These are phyloP conservation scores for Penicillium freii DNA, from an alignment of 2,329 filamentous ascomycete species.

Conservation along the genomic window DNA sequence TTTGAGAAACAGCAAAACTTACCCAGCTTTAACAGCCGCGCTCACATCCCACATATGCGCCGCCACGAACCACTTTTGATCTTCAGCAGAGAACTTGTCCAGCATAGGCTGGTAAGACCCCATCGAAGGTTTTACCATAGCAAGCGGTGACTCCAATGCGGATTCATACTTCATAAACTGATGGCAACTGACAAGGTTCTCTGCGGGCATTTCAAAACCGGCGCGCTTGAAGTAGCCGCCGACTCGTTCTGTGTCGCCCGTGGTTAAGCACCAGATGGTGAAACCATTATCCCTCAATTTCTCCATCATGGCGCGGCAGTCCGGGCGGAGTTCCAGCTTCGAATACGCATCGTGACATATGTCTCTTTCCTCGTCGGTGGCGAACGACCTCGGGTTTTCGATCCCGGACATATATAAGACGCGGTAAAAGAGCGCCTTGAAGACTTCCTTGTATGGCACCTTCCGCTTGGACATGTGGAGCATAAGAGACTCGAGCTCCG, in stretches of 20 bases:
- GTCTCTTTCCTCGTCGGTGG: slow-evolving; percentile 42
- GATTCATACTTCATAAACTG: neutral
- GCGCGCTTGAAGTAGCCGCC: slow-evolving; percentile 52
- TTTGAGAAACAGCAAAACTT: neutral
- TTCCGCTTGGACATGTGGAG: slow-evolving; percentile 45
- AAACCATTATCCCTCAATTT: slow-evolving; percentile 49
- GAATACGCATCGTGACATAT: slow-evolving; percentile 40
- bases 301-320: slow-evolving; percentile 38
- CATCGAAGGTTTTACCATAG: slow-evolving; percentile 52
- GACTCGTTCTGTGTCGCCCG: slow-evolving; percentile 52
- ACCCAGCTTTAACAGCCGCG: slow-evolving; percentile 50
- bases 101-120: slow-evolving; percentile 49
- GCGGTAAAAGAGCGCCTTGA: slow-evolving; percentile 46
- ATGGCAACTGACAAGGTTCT: slow-evolving; percentile 52
- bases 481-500: slow-evolving; percentile 49
- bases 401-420: slow-evolving; percentile 44
- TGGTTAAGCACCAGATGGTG: slow-evolving; percentile 55
- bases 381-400: slow-evolving; percentile 38
- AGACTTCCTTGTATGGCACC: slow-evolving; percentile 41
- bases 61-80: slow-evolving; percentile 56
- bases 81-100: slow-evolving; percentile 40
- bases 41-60: slow-evolving; percentile 61
- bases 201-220: slow-evolving; percentile 50
- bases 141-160: slow-evolving; percentile 37
- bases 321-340: slow-evolving; percentile 34